Percentiles rank a stretch among this genome's conserved stretches.
Conservation (phyloP, 2,329 filamentous ascomycete genomes). For the Talaromyces amestolkiae region DNA sequence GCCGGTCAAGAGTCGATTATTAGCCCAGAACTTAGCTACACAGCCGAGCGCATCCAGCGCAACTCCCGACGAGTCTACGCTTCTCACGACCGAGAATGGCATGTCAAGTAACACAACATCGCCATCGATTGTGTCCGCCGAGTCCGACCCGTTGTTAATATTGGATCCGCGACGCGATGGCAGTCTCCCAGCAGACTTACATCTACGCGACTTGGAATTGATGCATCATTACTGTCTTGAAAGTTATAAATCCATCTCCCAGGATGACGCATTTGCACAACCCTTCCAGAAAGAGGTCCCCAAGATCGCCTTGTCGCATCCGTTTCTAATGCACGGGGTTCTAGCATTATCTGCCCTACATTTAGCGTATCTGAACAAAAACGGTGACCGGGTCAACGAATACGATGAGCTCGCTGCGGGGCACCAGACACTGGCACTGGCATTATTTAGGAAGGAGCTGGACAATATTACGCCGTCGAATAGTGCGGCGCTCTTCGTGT, state of each 20-base stretch:
- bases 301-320: constrained; percentile 26
- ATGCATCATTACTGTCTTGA: constrained; percentile 42
- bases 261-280: constrained; percentile 22
- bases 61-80: neutral
- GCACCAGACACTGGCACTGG: constrained; percentile 28
- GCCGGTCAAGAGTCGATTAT: constrained; percentile 19
- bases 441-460: constrained; percentile 28
- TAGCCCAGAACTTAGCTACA: constrained; percentile 13
- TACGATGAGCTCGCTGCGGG: constrained; percentile 29
- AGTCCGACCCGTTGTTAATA: constrained; percentile 23
- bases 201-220: constrained; percentile 44
- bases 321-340: constrained; percentile 30
- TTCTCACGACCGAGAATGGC: neutral
- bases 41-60: neutral
- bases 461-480: constrained; percentile 30
- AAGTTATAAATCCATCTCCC: constrained; percentile 30
- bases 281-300: constrained; percentile 27
- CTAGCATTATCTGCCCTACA: constrained; percentile 29
- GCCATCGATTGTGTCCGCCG: neutral
- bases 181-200: constrained; percentile 23
- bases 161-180: constrained; percentile 22
- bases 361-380: constrained; percentile 27
- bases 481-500: constrained; percentile 34
- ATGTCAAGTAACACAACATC: constrained; percentile 9
- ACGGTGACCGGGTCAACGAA: constrained; percentile 25